Conservation (phyloP, 2,329 filamentous ascomycete species). For the Monosporascus sp. region DNA sequence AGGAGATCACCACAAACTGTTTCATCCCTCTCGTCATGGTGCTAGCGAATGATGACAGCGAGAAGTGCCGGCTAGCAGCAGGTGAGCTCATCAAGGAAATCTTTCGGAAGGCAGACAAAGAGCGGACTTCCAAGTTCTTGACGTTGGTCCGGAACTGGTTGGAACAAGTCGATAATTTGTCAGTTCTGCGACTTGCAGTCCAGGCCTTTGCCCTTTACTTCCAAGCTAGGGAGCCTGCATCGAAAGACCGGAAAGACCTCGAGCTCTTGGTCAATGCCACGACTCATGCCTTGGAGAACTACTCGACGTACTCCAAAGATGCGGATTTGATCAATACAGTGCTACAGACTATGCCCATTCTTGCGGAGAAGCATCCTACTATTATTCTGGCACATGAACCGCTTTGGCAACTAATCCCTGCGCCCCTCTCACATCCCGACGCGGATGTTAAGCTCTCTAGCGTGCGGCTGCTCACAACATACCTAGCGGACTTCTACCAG, state of each 20-base stretch:
- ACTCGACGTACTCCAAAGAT: constrained; percentile 48
- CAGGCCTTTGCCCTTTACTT: constrained; percentile 82
- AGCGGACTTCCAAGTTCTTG: constrained; percentile 66
- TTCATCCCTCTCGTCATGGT: constrained; percentile 84
- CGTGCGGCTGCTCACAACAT: constrained; percentile 67
- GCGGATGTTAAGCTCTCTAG: constrained; percentile 71
- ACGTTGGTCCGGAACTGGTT: constrained; percentile 69
- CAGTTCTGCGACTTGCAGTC: constrained; percentile 67
- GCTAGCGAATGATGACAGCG: constrained; percentile 81
- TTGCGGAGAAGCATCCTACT: constrained; percentile 62
- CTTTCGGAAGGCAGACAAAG: constrained; percentile 71
- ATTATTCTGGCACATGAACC: constrained; percentile 55
- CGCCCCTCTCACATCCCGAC: constrained; percentile 67
- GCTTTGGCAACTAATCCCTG: constrained; percentile 68
- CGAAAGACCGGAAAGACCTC: constrained; percentile 63
- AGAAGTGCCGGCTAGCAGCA: constrained; percentile 78
- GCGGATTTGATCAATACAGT: constrained; percentile 72
- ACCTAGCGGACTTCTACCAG: constrained; percentile 72
- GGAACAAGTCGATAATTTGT: constrained; percentile 64
- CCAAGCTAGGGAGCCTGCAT: constrained; percentile 55
- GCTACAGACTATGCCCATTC: constrained; percentile 61
- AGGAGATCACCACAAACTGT: constrained; percentile 73
- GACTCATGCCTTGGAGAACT: constrained; percentile 46
- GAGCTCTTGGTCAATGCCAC: constrained; percentile 54
- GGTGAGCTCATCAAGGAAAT: constrained; percentile 73